Conservation (phyloP, 2,329 filamentous ascomycete species). For the Pestalotiopsis fici region DNA sequence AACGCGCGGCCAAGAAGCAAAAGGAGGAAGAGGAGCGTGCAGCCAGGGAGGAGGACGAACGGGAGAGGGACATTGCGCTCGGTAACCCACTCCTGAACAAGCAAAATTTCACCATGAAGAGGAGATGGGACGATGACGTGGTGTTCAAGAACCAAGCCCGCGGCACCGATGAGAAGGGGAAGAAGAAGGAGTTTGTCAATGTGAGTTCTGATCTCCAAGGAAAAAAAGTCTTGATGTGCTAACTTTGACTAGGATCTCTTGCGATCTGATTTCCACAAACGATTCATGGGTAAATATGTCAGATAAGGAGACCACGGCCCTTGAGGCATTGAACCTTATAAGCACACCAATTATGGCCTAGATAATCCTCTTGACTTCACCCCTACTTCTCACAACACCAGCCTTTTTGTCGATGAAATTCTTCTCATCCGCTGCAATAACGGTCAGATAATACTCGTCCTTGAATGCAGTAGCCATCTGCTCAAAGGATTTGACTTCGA, state of each 20-base stretch:
- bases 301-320: constrained; percentile 37
- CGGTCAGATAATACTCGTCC: constrained; percentile 29
- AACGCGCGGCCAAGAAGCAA: constrained; percentile 79
- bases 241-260: constrained; percentile 68
- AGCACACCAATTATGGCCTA: not conserved
- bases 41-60: constrained; percentile 79
- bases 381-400: constrained; percentile 20
- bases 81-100: constrained; percentile 93
- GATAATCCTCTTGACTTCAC: constrained; percentile 16
- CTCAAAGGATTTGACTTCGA: constrained; percentile 27
- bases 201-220: constrained; percentile 47
- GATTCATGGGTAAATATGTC: constrained; percentile 82
- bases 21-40: constrained; percentile 79
- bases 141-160: constrained; percentile 99
- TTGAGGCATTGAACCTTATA: not conserved
- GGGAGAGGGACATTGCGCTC: constrained; percentile 84
- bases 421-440: constrained; percentile 30
- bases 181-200: constrained; percentile 95
- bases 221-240: not conserved
- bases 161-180: constrained; percentile 86
- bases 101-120: constrained; percentile 85
- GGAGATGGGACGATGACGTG: constrained; percentile 94
- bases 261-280: constrained; percentile 94
- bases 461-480: constrained; percentile 27
- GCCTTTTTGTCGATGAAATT: constrained; percentile 29